These are phyloP conservation scores for Cupressus sempervirens DNA, from an alignment of 75 land plant species.

Conservation along the genomic window DNA sequence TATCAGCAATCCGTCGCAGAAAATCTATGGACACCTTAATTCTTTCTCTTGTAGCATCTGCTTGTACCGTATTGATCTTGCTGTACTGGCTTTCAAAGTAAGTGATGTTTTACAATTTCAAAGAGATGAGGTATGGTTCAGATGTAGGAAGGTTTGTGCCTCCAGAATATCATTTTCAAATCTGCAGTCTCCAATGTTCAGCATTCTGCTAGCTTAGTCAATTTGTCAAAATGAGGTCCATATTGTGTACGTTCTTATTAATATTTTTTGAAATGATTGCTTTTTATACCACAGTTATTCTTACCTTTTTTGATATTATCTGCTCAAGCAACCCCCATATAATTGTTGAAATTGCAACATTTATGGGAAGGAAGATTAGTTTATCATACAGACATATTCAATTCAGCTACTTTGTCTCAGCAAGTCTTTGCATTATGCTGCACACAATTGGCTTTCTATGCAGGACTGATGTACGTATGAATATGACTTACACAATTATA, in stretches of 20 bases:
- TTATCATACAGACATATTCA: neutral
- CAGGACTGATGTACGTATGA: neutral
- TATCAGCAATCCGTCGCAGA: constrained; percentile 72
- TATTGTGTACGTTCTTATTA: neutral
- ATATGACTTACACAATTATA: neutral
- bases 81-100: constrained; percentile 88
- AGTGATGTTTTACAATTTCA: constrained; percentile 2
- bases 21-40: constrained; percentile 86
- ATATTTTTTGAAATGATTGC: neutral
- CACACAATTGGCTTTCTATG: neutral
- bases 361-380: neutral
- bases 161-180: neutral
- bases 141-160: neutral
- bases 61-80: constrained; percentile 76
- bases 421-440: neutral
- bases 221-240: neutral
- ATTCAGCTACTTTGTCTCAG: neutral
- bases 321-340: neutral
- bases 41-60: constrained; percentile 73
- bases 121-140: neutral
- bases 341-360: neutral
- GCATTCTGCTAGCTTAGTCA: neutral
- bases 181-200: neutral
- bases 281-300: neutral
- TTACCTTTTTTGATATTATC: neutral